These are phyloP conservation scores for Ananas comosus DNA, from an alignment of 176 grass and related monocot genomes.

Conservation along the genomic window DNA sequence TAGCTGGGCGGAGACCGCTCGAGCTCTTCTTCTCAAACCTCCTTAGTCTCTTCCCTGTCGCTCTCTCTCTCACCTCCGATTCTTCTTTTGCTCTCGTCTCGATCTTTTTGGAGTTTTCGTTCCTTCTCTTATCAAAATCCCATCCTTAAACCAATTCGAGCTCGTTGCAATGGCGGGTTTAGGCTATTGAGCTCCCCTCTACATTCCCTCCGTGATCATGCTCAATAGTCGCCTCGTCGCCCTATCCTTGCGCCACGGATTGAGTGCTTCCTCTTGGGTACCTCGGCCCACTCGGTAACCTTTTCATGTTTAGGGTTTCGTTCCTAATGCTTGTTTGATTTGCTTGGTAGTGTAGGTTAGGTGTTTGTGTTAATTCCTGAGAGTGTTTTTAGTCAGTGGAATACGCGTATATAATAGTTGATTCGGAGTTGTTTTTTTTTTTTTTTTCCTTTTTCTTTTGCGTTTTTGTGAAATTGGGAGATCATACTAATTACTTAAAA, in stretches of 20 bases:
- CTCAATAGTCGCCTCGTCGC: conserved; percentile 14
- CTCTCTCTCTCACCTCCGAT: conserved; percentile 1
- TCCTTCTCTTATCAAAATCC: no score
- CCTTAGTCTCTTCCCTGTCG: neutral
- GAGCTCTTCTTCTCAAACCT: neutral
- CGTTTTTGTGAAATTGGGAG: no score
- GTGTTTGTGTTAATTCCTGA: conserved; percentile 20
- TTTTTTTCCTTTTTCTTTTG: no score
- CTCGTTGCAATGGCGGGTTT: neutral
- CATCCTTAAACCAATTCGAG: neutral
- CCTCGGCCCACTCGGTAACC: conserved; percentile 10
- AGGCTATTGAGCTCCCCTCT: neutral
- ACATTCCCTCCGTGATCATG: conserved; percentile 8
- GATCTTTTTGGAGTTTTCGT: no score
- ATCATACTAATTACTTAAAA: no score
- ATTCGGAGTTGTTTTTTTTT: no score
- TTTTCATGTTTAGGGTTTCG: neutral
- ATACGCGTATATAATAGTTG: no score
- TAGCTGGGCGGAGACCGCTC: no score
- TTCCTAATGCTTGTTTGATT: neutral
- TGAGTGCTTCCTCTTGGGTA: conserved; percentile 9
- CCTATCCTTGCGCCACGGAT: conserved; percentile 18
- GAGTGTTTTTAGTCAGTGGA: neutral
- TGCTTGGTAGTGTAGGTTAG: neutral
- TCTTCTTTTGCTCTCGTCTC: neutral